Percentiles rank a stretch among this genome's conserved stretches.
Conservation (phyloP, 441 rosid species). For the Populus hybrid region DNA sequence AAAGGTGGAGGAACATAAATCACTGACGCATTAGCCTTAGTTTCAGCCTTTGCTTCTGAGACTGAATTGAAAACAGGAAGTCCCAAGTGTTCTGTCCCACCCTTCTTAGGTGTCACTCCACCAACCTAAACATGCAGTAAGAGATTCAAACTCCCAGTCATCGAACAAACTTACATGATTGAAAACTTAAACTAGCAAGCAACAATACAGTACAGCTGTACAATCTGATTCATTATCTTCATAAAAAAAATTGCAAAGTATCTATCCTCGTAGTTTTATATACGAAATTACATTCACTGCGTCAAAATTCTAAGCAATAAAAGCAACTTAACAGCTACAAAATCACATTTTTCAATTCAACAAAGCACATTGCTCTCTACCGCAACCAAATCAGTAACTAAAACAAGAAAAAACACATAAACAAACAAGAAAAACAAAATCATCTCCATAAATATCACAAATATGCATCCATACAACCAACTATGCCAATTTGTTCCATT, state of each 20-base stretch:
- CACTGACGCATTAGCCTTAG: slow-evolving; percentile 90
- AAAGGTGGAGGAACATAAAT: slow-evolving; percentile 95
- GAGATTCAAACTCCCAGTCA: neutral
- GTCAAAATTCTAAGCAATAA: neutral
- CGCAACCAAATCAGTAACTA: neutral
- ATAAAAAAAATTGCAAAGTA: neutral
- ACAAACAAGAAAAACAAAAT: neutral
- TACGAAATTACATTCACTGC: neutral
- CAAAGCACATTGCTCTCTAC: neutral
- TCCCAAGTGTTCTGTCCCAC: slow-evolving; percentile 97
- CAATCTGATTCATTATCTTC: neutral
- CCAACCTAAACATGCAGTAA: slow-evolving; percentile 55
- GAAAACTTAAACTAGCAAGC: neutral
- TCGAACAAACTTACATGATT: neutral
- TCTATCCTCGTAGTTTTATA: neutral
- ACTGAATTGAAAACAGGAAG: slow-evolving; percentile 95
- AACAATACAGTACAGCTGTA: neutral
- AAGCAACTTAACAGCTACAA: neutral
- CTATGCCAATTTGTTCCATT: neutral
- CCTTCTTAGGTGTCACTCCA: slow-evolving; percentile 98
- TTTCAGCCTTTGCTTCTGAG: slow-evolving; percentile 94
- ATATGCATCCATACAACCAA: neutral
- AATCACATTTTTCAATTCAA: neutral
- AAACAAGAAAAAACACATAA: neutral
- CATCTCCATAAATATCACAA: neutral